Evolutionary conservation across 139 green algal genomes (phyloP).

Genomic region (Limnomonas spitsbergensis): DNA sequence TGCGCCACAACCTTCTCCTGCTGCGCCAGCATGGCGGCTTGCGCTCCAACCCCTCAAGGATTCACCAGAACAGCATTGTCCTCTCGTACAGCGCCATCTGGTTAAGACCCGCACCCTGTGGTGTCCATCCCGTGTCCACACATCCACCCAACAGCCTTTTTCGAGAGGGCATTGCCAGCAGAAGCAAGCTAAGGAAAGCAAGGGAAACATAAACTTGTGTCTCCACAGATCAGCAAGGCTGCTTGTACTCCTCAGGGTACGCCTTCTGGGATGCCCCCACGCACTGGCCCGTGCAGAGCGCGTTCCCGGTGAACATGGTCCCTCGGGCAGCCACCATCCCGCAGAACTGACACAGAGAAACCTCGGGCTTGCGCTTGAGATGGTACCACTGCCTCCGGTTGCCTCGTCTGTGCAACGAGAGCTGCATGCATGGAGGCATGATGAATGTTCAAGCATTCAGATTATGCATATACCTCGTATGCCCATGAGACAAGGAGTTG

Average conservation of each 20-base stretch:
- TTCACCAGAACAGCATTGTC: too few relatives aligned
- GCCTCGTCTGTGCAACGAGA: conserved; percentile 13
- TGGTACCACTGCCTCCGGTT: conserved; percentile 9
- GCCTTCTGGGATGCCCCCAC: not conserved
- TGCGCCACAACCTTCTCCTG: too few relatives aligned
- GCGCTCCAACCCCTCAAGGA: too few relatives aligned
- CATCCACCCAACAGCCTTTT: too few relatives aligned
- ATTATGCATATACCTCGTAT: not conserved
- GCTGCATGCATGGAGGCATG: not conserved
- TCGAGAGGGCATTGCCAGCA: too few relatives aligned
- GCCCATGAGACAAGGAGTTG: not conserved
- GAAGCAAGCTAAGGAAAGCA: too few relatives aligned
- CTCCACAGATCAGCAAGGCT: conserved; percentile 8
- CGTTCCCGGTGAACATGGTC: not conserved
- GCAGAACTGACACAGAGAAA: conserved; percentile 8
- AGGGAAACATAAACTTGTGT: too few relatives aligned
- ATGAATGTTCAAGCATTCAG: not conserved
- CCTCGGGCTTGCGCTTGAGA: conserved; percentile 11
- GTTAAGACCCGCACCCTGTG: too few relatives aligned
- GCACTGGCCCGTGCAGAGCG: not conserved
- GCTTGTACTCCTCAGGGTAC: conserved; percentile 12
- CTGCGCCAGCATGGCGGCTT: too few relatives aligned
- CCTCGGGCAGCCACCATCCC: not conserved
- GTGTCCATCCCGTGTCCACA: too few relatives aligned
- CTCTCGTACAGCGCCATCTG: too few relatives aligned